These are phyloP conservation scores for Apiotrichum laibachii DNA, from an alignment of 1,284 basidiomycete species.

Conservation along the genomic window DNA sequence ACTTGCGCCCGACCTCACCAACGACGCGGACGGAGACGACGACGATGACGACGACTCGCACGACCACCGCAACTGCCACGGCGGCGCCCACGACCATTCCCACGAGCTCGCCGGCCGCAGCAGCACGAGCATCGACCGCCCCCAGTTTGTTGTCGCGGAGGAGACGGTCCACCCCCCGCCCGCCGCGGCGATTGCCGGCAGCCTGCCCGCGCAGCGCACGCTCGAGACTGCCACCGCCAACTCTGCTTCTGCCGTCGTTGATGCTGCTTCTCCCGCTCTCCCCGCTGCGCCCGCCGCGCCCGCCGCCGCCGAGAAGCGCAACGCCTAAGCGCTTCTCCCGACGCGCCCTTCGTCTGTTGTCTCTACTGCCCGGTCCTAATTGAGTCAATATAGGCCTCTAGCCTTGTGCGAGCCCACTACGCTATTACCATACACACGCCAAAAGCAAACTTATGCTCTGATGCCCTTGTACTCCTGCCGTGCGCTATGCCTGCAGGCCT, in stretches of 20 bases:
- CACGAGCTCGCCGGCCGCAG: not conserved
- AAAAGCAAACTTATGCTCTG: no score
- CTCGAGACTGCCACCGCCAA: not conserved
- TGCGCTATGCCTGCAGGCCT: no score
- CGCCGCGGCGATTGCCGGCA: not conserved
- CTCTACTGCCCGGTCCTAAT: no score
- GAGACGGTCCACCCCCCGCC: slow-evolving; percentile 8
- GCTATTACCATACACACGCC: no score
- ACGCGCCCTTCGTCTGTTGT: no score
- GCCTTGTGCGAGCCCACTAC: no score
- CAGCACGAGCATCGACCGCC: slow-evolving; percentile 8
- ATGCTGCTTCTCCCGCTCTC: not conserved
- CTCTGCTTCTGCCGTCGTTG: not conserved
- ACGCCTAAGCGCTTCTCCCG: no score
- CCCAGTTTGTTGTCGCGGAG: slow-evolving; percentile 28
- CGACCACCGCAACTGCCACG: slow-evolving; percentile 4
- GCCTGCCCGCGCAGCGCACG: slow-evolving; percentile 1
- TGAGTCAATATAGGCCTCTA: no score
- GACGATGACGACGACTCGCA: slow-evolving; percentile 3
- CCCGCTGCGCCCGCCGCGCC: no score
- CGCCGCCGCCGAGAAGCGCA: no score
- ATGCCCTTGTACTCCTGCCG: no score
- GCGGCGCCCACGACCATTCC: not conserved
- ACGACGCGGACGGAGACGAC: slow-evolving; percentile 15
- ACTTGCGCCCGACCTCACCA: slow-evolving; percentile 27